phyloP scores from a whole-genome alignment of 2,329 filamentous ascomycete genomes.

The Xylaria sp. region DNA sequence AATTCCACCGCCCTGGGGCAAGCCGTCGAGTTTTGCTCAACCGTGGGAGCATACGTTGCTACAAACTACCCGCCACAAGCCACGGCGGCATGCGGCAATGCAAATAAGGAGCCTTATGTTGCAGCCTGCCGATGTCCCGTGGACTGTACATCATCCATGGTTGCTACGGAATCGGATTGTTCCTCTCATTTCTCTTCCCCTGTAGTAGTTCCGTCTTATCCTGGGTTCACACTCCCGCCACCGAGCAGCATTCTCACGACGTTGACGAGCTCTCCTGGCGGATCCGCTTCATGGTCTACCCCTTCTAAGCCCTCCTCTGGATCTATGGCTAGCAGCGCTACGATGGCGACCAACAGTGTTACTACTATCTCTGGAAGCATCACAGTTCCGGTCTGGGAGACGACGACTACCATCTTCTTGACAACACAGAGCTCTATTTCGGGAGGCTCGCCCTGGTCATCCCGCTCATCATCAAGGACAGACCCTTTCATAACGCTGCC shows the following conservation, averaged over 20 bases:
- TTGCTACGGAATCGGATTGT: conserved; percentile 4
- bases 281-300: background rate
- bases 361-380: conserved; percentile 6
- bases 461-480: background rate
- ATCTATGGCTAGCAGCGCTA: background rate
- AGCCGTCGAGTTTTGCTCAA: conserved; percentile 41
- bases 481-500: background rate
- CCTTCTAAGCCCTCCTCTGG: background rate
- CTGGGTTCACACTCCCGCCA: conserved; percentile 8
- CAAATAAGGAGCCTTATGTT: conserved; percentile 37
- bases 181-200: conserved; percentile 1
- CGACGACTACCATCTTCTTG: background rate
- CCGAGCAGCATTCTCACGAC: background rate
- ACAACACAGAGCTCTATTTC: background rate
- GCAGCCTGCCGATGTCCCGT: conserved; percentile 40
- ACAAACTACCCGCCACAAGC: conserved; percentile 42
- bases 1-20: conserved; percentile 32
- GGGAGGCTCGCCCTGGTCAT: background rate
- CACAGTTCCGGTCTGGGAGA: background rate
- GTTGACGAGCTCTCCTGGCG: background rate
- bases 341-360: background rate
- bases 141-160: conserved; percentile 17
- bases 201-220: conserved; percentile 8
- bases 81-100: conserved; percentile 40
- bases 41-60: conserved; percentile 38